phyloP scores from a whole-genome alignment of 352 stramenopile species.

The Phytophthora pluvialis region DNA sequence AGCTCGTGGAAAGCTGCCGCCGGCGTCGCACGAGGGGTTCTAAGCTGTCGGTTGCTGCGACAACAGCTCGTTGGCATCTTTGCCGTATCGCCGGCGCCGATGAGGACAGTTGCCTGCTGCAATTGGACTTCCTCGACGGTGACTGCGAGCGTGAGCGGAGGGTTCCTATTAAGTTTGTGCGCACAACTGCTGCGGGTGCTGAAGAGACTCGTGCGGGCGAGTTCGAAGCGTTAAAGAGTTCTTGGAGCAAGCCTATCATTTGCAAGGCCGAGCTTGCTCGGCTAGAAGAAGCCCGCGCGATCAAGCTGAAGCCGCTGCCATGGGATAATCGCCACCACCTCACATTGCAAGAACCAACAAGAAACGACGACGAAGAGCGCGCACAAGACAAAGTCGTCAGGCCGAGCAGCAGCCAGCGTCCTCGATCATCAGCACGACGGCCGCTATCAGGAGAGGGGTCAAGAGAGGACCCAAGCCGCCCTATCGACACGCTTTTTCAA shows the following conservation, averaged over 20 bases:
- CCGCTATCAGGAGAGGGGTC: background rate
- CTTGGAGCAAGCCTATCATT: constrained; percentile 42
- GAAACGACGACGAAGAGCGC: background rate
- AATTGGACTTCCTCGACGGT: constrained; percentile 59
- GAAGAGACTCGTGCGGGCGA: constrained; percentile 22
- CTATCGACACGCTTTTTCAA: constrained; percentile 47
- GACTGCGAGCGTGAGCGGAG: constrained; percentile 53
- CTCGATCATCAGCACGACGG: constrained; percentile 17
- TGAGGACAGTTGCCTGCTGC: constrained; percentile 20
- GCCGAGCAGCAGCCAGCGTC: background rate
- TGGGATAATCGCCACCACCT: constrained; percentile 26
- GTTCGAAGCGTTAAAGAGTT: constrained; percentile 43
- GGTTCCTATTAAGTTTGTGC: constrained; percentile 47
- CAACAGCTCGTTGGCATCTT: constrained; percentile 38
- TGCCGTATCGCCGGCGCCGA: constrained; percentile 44
- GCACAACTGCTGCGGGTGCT: constrained; percentile 39
- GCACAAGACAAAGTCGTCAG: background rate
- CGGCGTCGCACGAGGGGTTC: constrained; percentile 41
- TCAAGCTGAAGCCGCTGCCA: constrained; percentile 24
- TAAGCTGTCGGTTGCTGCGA: background rate
- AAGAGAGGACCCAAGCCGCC: background rate
- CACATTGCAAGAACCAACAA: constrained; percentile 6
- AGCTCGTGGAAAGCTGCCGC: constrained; percentile 61
- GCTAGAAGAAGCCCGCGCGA: constrained; percentile 42
- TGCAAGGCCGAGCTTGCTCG: constrained; percentile 45